These are phyloP conservation scores for Euphorbia tirucalli DNA, from an alignment of 345 rosid genomes.

Conservation along the genomic window DNA sequence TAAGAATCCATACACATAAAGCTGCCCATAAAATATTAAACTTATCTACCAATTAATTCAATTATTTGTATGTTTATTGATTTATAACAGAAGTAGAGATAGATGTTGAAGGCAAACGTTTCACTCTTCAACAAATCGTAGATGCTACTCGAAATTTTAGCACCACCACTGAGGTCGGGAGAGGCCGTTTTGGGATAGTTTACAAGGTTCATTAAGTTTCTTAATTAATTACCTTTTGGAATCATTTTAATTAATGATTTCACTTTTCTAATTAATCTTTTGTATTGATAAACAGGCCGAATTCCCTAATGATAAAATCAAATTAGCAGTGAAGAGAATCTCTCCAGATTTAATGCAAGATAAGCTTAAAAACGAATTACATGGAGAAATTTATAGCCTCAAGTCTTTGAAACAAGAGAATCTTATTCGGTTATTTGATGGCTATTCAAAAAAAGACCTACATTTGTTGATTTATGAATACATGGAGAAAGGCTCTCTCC, in stretches of 20 bases:
- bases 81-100: conserved; percentile 2
- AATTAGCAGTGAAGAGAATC: conserved; percentile 4
- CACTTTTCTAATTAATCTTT: no score
- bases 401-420: conserved; percentile 14
- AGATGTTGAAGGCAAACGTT: neutral
- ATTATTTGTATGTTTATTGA: no score
- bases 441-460: conserved; percentile 5
- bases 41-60: no score
- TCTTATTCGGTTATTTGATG: conserved; percentile 5
- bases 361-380: neutral
- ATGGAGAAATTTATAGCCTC: neutral
- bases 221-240: neutral
- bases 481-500: conserved; percentile 10
- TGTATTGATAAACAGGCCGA: neutral
- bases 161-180: conserved; percentile 9
- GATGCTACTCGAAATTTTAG: conserved; percentile 24
- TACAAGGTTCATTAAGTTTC: neutral
- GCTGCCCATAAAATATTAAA: no score
- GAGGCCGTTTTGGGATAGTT: neutral
- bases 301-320: neutral
- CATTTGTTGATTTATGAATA: conserved; percentile 20
- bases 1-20: no score
- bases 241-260: neutral
- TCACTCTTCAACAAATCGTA: conserved; percentile 15
- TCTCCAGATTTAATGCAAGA: neutral